Percentiles rank a stretch among this genome's conserved stretches.
Conservation (phyloP, 176 grass and related monocot species). For the Raddia distichophylla region DNA sequence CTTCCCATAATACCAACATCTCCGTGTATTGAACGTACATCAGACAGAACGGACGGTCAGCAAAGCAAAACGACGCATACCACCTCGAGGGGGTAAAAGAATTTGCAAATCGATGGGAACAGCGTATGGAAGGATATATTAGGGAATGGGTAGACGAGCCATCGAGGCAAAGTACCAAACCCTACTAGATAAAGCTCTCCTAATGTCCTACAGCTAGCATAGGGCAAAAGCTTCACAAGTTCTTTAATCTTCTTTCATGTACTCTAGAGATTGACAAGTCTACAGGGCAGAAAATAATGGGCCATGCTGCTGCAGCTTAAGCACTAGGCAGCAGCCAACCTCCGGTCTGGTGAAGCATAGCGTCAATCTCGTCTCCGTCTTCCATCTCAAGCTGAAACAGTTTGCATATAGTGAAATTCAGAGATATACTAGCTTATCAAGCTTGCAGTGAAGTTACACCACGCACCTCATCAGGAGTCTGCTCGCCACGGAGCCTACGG, state of each 20-base stretch:
- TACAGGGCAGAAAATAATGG: not conserved
- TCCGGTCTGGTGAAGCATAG: slow-evolving; percentile 96
- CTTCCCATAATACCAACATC: not conserved
- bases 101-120: not conserved
- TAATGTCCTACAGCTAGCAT: slow-evolving; percentile 43
- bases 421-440: not conserved
- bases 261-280: not conserved
- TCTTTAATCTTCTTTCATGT: slow-evolving; percentile 24
- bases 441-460: not conserved
- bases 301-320: slow-evolving; percentile 19
- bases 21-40: slow-evolving; percentile 10
- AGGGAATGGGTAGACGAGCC: slow-evolving; percentile 32
- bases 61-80: not conserved
- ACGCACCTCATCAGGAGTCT: slow-evolving; percentile 78
- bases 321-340: slow-evolving; percentile 17
- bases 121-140: slow-evolving; percentile 5
- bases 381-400: slow-evolving; percentile 85
- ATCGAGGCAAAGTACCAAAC: slow-evolving; percentile 36
- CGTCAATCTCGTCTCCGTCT: slow-evolving; percentile 84
- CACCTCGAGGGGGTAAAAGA: slow-evolving; percentile 29
- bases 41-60: not conserved
- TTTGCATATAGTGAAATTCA: not conserved
- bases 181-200: slow-evolving; percentile 38
- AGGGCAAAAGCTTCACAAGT: slow-evolving; percentile 52
- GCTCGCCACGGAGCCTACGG: slow-evolving; percentile 82